phyloP scores from a whole-genome alignment of 768 basidiomycete genomes.

The Naganishia friedmannii region DNA sequence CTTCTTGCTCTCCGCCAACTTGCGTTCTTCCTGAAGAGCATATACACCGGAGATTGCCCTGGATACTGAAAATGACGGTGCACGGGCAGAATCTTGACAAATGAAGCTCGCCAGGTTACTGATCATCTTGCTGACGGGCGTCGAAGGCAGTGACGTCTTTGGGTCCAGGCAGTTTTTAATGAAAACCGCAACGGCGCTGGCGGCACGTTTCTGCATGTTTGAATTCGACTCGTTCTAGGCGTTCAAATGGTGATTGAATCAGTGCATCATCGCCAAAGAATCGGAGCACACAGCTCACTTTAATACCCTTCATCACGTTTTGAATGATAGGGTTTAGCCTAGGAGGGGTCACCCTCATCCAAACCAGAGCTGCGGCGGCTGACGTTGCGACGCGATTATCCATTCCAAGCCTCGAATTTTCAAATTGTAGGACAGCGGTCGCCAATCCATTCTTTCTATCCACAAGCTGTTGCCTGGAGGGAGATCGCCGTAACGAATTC shows the following conservation, averaged over 20 bases:
- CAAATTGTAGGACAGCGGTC: conserved; percentile 10
- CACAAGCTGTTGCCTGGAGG: conserved; percentile 1
- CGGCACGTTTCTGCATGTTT: conserved; percentile 83
- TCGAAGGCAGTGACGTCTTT: conserved; percentile 62
- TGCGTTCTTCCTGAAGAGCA: conserved; percentile 48
- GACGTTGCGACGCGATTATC: conserved; percentile 84
- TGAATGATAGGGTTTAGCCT: conserved; percentile 96
- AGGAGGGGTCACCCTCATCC: conserved; percentile 77
- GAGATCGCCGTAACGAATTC: background rate
- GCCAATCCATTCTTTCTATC: conserved; percentile 10
- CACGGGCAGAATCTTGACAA: conserved; percentile 83
- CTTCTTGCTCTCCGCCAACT: conserved; percentile 41
- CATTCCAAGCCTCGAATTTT: background rate
- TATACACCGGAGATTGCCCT: conserved; percentile 45
- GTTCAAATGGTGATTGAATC: conserved; percentile 46
- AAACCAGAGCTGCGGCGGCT: conserved; percentile 85
- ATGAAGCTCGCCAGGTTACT: conserved; percentile 96
- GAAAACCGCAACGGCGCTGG: conserved; percentile 79
- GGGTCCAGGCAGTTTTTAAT: conserved; percentile 71
- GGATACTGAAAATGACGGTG: conserved; percentile 76
- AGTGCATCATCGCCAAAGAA: background rate
- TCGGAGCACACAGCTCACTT: conserved; percentile 59
- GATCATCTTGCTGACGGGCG: conserved; percentile 92
- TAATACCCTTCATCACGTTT: conserved; percentile 95
- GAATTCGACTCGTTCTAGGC: conserved; percentile 67